Base-by-base conservation (phyloP, 495 filamentous ascomycete genomes). In the Sordaria brevicollis region DNA sequence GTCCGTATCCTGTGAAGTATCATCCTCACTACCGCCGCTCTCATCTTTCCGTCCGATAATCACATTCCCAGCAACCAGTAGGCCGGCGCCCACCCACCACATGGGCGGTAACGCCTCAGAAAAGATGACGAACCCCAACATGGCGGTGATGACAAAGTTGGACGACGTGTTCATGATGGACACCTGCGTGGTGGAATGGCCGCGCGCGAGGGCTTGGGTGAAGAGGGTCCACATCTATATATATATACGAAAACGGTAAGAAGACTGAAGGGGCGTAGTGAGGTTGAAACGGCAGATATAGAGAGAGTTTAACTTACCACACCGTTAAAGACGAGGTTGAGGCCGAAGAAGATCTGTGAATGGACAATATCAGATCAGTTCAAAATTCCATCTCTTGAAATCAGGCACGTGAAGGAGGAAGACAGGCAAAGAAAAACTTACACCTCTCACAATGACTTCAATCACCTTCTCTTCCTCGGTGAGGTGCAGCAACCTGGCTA, bases 111-210 rank as follows among this genome's bases (percentile, higher is more conserved):
- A 71, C 29, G 77, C 41, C 71, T 85, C 69, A 49, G 79, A 76
- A 71, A 82, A 80, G 76, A 78, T 78, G 70, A 69, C 72, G 72
- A 76, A 67, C 39, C 95, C 93, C 31, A 96, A 79, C n/a, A 98
- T 65, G 10, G 95, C 95, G 1, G 94, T 97, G 67, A 95, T 78
- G 74, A 97, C 82, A 82, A 99, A 99, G 82, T 99, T 99, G 13
- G 92, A 83, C 31, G 91, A 91, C 4, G 94, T 97, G 76, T 99
- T 99, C 71, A 97, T 90, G 77, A 99, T 91, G 37, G 89, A 91
- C 54, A 97, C 95, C 73, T 94, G 93, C 0, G 92, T 93, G 7
- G 95, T 96, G 1, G 92, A 96, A 38, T 90, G 83, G 1, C 90
- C 91, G 35, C 89, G 88, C 0, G 93, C 91, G 31, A 99, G 86